Conservation (phyloP, 345 rosid genomes). For the Ailanthus altissimus region DNA sequence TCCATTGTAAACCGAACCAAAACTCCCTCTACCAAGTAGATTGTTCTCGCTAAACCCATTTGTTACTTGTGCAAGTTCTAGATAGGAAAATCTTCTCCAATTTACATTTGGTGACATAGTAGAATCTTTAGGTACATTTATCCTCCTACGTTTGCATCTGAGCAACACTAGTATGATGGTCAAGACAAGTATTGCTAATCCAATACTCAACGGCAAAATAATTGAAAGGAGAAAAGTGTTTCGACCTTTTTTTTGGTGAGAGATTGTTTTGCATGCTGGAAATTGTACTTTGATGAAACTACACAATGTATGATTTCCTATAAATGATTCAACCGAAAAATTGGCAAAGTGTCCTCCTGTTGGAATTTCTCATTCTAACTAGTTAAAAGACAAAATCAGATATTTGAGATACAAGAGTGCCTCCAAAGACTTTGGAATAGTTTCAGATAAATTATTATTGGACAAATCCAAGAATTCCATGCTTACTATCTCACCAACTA, state of each 20-base stretch:
- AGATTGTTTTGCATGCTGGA: background rate
- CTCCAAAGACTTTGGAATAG: no score
- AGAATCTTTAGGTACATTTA: background rate
- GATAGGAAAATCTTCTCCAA: conserved; percentile 1
- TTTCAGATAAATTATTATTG: no score
- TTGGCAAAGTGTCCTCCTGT: conserved; percentile 15
- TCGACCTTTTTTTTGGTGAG: no score
- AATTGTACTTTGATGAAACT: conserved; percentile 10
- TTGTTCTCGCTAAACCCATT: background rate
- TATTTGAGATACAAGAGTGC: no score
- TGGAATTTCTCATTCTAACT: no score
- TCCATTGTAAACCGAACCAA: no score
- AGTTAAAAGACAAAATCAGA: no score
- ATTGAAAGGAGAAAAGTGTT: no score
- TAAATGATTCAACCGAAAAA: background rate
- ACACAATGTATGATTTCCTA: conserved; percentile 15
- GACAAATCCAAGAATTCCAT: background rate
- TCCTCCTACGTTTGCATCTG: no score
- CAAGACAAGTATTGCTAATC: no score
- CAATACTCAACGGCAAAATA: no score
- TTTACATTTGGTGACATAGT: background rate
- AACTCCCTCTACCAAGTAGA: conserved; percentile 16
- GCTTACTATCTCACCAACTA: background rate
- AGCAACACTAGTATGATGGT: no score
- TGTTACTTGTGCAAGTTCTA: background rate